phyloP scores from a whole-genome alignment of 2,329 filamentous ascomycete genomes.

The Malbranchea cinnamomea region DNA sequence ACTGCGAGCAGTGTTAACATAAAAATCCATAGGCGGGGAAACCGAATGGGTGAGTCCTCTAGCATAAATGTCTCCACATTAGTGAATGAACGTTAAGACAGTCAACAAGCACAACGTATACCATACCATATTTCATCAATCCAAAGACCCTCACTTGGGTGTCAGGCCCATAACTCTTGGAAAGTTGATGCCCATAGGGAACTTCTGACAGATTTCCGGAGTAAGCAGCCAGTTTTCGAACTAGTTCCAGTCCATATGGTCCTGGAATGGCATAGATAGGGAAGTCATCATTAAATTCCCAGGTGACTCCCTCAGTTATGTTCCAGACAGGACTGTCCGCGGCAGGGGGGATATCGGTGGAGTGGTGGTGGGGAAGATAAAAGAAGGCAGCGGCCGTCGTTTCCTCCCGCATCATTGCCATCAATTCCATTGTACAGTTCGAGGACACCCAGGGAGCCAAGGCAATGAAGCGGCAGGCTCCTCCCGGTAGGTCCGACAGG shows the following conservation, averaged over 20 bases:
- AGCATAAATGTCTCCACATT: conserved; percentile 15
- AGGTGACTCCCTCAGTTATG: conserved; percentile 52
- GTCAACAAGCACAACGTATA: conserved; percentile 4
- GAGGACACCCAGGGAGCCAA: conserved; percentile 73
- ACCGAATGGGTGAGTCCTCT: conserved; percentile 19
- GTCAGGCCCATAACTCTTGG: conserved; percentile 21
- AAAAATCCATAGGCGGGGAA: conserved; percentile 74
- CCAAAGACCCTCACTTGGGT: conserved; percentile 38
- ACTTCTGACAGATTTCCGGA: conserved; percentile 52
- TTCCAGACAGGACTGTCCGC: conserved; percentile 53
- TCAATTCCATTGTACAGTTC: conserved; percentile 58
- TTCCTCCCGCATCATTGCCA: conserved; percentile 47
- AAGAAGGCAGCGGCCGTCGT: conserved; percentile 46
- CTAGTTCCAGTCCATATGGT: conserved; percentile 48
- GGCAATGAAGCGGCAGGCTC: conserved; percentile 60
- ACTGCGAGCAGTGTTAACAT: conserved; percentile 54
- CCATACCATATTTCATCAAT: conserved; percentile 31
- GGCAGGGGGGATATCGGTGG: conserved; percentile 47
- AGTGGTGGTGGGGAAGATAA: conserved; percentile 33
- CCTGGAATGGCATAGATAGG: conserved; percentile 74
- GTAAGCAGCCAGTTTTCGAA: conserved; percentile 58
- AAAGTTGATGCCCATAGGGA: conserved; percentile 18
- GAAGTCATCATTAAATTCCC: conserved; percentile 56
- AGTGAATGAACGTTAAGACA: conserved; percentile 1
- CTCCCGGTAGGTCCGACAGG: conserved; percentile 47